phyloP scores from a whole-genome alignment of 352 stramenopile species.

The Plasmopara viticola region DNA sequence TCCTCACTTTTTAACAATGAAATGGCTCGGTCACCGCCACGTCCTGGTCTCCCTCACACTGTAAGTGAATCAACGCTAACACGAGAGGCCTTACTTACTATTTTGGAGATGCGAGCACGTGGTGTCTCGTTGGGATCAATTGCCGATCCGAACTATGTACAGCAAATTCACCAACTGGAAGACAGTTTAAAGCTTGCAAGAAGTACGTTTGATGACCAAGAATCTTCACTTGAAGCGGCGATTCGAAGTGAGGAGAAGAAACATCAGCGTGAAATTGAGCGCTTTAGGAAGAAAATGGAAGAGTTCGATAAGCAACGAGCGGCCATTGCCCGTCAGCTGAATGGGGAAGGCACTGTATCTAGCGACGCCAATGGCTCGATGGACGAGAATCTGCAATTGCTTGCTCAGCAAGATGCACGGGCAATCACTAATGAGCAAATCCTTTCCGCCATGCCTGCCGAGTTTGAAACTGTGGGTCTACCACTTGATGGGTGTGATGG shows the following conservation, averaged over 20 bases:
- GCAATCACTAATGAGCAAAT: slow-evolving; percentile 9
- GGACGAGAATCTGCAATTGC: slow-evolving; percentile 22
- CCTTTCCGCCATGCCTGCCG: slow-evolving; percentile 14
- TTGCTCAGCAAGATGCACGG: slow-evolving; percentile 22
- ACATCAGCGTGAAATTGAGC: slow-evolving; percentile 77
- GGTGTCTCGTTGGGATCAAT: slow-evolving; percentile 58
- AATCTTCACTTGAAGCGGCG: slow-evolving; percentile 61
- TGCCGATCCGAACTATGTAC: slow-evolving; percentile 44
- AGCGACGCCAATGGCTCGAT: slow-evolving; percentile 25
- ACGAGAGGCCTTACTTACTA: slow-evolving; percentile 34
- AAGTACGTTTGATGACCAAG: slow-evolving; percentile 56
- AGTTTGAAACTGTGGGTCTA: slow-evolving; percentile 26
- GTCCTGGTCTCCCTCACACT: slow-evolving; percentile 30
- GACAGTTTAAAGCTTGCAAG: slow-evolving; percentile 55
- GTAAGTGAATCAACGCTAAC: slow-evolving; percentile 39
- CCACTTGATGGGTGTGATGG: slow-evolving; percentile 21
- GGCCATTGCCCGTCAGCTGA: slow-evolving; percentile 55
- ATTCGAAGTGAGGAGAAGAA: slow-evolving; percentile 79
- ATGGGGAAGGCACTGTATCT: slow-evolving; percentile 26
- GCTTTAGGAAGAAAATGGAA: slow-evolving; percentile 78
- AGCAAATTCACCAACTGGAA: slow-evolving; percentile 60
- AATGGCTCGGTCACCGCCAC: slow-evolving; percentile 27
- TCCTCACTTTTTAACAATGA: slow-evolving; percentile 21
- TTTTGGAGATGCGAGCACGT: slow-evolving; percentile 42
- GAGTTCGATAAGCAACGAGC: slow-evolving; percentile 76